Base-by-base conservation (phyloP, 1,139 yeast species). In the Candida sp. region DNA sequence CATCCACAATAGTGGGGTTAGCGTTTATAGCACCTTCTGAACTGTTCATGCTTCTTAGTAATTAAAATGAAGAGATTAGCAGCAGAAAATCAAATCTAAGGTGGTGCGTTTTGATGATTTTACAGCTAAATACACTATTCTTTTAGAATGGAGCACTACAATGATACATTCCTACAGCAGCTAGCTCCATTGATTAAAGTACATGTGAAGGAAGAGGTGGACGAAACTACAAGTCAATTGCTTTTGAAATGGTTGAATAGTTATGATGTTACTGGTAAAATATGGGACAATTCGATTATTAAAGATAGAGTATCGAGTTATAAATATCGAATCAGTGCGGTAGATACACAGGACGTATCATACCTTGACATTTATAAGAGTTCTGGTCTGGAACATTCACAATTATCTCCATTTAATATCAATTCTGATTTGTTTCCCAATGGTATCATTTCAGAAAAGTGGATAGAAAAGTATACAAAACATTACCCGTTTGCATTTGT, bases 1-100 rank as follows among this genome's bases (percentile, higher is more conserved):
- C 79, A 53, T 90, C 96, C 42, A 90, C 68, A 39, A 93, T 82
- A 30, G 86, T 84, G 12, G 99, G 99, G 62, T 90, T 90, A 25
- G 97, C 97, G 64, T 93, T 93, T 49, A 91, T 84, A 36, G 88
- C 89, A 45, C 89, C 97, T 21, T 30, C 21, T 19, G 25, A 12
- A 19, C 34, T 11, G 34, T 37, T 32, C 39, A 37, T 37, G 33
- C 11, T 23, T n/a, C 9, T 23, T 21, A 15, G 21, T 36, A 5
- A 12, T 36, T 15, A 25, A 36, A n/a, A 36, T n/a, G 11, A 15
- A 12, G 34, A 32, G 6, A 32, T 32, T 32, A 25, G 11, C 29
- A 25, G 29, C 7, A 25, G 29, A 25, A 25, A 25, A 8, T 25
- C 29, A 25, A 8, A 11, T 33, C 22, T 15, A 33, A 21, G 9